A percentile compares a stretch with the other conserved stretches of the same genome.
phyloP scores from a whole-genome alignment of 495 filamentous ascomycete genomes.

The Parmelia sp. region DNA sequence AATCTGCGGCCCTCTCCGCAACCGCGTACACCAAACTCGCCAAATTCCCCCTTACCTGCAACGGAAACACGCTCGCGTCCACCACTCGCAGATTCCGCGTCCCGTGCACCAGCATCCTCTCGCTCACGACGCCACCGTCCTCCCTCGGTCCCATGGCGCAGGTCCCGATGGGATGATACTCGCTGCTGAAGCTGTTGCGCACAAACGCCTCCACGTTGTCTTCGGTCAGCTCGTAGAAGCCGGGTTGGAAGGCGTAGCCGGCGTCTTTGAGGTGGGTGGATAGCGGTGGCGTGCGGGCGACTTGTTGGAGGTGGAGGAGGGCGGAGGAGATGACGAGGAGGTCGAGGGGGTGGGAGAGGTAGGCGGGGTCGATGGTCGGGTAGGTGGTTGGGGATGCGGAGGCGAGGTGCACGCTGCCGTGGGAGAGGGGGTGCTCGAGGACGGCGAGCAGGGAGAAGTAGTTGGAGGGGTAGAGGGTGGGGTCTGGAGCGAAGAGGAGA shows the following conservation, averaged over 20 bases:
- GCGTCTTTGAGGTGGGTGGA: constrained; percentile 21
- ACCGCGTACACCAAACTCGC: constrained; percentile 51
- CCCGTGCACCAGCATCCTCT: constrained; percentile 43
- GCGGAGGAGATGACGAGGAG: constrained; percentile 28
- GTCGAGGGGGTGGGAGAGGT: constrained; percentile 48
- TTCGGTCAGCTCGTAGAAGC: constrained; percentile 22
- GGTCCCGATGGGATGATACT: constrained; percentile 40
- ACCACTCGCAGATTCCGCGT: constrained; percentile 44
- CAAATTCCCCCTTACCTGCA: constrained; percentile 49
- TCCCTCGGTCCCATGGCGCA: constrained; percentile 47
- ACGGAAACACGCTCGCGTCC: constrained; percentile 52
- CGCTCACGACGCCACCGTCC: constrained; percentile 40
- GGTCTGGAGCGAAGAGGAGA: constrained; percentile 16
- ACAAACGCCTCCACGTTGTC: constrained; percentile 23
- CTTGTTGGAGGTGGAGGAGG: constrained; percentile 16
- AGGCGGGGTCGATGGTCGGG: constrained; percentile 50
- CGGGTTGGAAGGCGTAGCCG: constrained; percentile 20
- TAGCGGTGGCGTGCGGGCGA: constrained; percentile 19
- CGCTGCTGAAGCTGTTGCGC: constrained; percentile 22
- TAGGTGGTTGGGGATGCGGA: constrained; percentile 31
- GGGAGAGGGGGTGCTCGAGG: constrained; percentile 47
- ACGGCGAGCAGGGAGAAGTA: constrained; percentile 21
- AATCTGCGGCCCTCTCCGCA: constrained; percentile 49
- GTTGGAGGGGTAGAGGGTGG: constrained; percentile 19
- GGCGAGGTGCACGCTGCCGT: constrained; percentile 52